Evolutionary conservation across 2,329 filamentous ascomycete genomes (phyloP).

Genomic region (Paecilomyces niveus): DNA sequence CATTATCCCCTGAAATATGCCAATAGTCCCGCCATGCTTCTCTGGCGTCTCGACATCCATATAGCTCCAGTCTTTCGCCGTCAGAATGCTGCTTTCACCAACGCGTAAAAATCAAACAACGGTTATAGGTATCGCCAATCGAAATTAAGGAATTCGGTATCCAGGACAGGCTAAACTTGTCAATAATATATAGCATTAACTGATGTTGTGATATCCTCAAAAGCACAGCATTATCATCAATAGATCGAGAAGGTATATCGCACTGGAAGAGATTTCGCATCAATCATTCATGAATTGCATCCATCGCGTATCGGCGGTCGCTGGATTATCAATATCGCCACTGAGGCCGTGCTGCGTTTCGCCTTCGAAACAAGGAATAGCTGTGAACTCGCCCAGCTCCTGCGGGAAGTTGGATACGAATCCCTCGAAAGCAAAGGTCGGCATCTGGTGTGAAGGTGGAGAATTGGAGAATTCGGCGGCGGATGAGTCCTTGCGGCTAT

Average conservation of each 20-base stretch:
- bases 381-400: slow-evolving; percentile 33
- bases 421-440: slow-evolving; percentile 31
- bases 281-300: slow-evolving; percentile 28
- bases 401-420: slow-evolving; percentile 35
- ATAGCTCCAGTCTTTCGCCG: no score
- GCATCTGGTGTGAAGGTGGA: slow-evolving; percentile 20
- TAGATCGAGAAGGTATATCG: no score
- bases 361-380: slow-evolving; percentile 32
- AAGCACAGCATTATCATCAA: not conserved
- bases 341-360: slow-evolving; percentile 19
- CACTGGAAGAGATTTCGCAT: not conserved
- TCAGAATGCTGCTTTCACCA: no score
- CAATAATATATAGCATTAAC: not conserved
- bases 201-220: not conserved
- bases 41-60: no score
- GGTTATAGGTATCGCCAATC: no score
- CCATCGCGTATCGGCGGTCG: slow-evolving; percentile 20
- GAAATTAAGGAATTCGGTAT: no score
- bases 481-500: slow-evolving; percentile 13
- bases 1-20: no score
- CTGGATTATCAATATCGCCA: slow-evolving; percentile 16
- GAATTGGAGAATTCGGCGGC: slow-evolving; percentile 21
- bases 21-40: no score
- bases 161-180: no score
- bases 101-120: no score